Evolutionary conservation across 768 basidiomycete genomes (phyloP).

Genomic region (Pleurotus giganteus): DNA sequence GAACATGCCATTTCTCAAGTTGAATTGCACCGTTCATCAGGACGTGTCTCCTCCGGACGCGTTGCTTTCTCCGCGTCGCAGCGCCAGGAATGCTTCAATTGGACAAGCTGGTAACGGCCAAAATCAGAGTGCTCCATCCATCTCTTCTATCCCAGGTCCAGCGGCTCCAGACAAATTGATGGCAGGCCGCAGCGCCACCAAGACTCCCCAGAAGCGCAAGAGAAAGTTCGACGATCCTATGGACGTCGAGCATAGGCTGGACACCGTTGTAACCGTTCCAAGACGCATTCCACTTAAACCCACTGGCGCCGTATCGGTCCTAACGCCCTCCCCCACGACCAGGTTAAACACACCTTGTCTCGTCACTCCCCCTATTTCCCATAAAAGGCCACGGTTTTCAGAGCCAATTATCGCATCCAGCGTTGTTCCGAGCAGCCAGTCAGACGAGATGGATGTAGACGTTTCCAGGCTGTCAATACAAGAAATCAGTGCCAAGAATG

Average conservation of each 20-base stretch:
- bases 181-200: neutral
- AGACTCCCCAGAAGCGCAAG: slow-evolving; percentile 23
- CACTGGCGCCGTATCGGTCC: neutral
- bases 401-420: slow-evolving; percentile 17
- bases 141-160: neutral
- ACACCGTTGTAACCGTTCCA: slow-evolving; percentile 28
- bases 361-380: slow-evolving; percentile 11
- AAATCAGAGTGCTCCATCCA: neutral
- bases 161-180: neutral
- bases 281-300: slow-evolving; percentile 15
- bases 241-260: slow-evolving; percentile 24
- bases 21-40: neutral
- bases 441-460: slow-evolving; percentile 59
- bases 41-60: neutral
- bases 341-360: slow-evolving; percentile 9
- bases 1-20: neutral
- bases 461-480: slow-evolving; percentile 22
- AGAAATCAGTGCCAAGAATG: slow-evolving; percentile 26
- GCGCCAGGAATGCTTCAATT: neutral
- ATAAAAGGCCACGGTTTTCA: slow-evolving; percentile 39
- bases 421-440: slow-evolving; percentile 63
- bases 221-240: slow-evolving; percentile 36
- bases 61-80: neutral
- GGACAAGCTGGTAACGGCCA: neutral
- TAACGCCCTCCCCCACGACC: neutral